Evolutionary conservation across 2,329 filamentous ascomycete genomes (phyloP).

Genomic region (Ascomycota sp.): DNA sequence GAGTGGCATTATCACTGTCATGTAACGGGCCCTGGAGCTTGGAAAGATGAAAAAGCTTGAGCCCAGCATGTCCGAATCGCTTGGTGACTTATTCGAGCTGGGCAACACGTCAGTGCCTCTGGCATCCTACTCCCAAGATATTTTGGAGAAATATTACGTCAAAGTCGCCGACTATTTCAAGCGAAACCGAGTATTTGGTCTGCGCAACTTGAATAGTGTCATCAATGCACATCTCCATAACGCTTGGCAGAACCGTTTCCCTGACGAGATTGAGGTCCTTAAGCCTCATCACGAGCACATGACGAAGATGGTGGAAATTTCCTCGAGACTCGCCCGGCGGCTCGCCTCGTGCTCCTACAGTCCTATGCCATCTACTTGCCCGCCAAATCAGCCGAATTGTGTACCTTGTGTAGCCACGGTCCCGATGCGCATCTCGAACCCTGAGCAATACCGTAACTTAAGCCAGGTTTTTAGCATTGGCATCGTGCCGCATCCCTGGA

Average conservation of each 20-base stretch:
- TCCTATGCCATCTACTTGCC: constrained; percentile 58
- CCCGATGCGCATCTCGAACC: constrained; percentile 45
- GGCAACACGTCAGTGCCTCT: constrained; percentile 47
- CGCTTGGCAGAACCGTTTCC: constrained; percentile 65
- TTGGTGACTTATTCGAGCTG: constrained; percentile 37
- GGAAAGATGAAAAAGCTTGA: constrained; percentile 34
- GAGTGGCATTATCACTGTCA: constrained; percentile 38
- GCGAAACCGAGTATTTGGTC: constrained; percentile 35
- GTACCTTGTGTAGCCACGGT: constrained; percentile 45
- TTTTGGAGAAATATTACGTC: constrained; percentile 44
- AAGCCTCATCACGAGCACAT: constrained; percentile 63
- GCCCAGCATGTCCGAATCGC: constrained; percentile 40
- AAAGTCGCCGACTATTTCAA: constrained; percentile 42
- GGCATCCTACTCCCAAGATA: constrained; percentile 53
- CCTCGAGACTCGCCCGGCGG: constrained; percentile 50
- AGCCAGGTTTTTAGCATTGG: constrained; percentile 62
- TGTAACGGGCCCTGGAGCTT: constrained; percentile 38
- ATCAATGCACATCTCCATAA: constrained; percentile 73
- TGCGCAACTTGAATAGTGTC: constrained; percentile 47
- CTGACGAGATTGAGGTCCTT: constrained; percentile 57
- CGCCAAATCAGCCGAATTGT: constrained; percentile 61
- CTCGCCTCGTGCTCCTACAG: constrained; percentile 56
- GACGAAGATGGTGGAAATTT: constrained; percentile 48
- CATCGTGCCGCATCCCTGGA: constrained; percentile 82
- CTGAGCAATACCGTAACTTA: constrained; percentile 48